Evolutionary conservation across 2,329 filamentous ascomycete genomes (phyloP), one percentile per base, ranked within the genome.

Genomic region (Cyphellophora attinorum): DNA sequence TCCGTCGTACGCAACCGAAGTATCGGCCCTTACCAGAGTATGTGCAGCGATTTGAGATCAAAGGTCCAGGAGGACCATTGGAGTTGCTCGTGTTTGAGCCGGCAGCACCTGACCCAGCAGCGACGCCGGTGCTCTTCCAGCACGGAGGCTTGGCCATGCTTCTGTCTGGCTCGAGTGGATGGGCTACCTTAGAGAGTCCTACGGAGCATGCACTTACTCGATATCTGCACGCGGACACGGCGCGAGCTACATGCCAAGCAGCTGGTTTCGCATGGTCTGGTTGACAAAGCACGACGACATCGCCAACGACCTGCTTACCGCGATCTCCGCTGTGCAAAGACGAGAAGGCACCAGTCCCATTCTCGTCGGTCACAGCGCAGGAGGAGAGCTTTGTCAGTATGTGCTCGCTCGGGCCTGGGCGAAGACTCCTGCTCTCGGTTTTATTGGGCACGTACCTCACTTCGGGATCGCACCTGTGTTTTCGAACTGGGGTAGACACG

Each of bases 141-240:
- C 70, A 74, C 42, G 70, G 70, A 25, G 68, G 68, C 31, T 71
- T 72, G 70, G 69, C 27, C 59, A 58, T 35, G 72, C 70, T 5
- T 64, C 61, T 49, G 60, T 72, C 13, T 74, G 68, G 67, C 55
- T 64, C 6, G 58, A 64, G 28, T 75, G 69, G 45, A 65, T 75
- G 59, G 54, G 53, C 15, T 68, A 58, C 45, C 63, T 74, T 35
- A 55, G 65, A 3, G 41, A 52, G 4, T 51, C 51, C 15, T 59
- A 68, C 19, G 27, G 27, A 25, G 36, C 35, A 39, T 57, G 64
- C 1, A 67, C 65, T 49, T 75, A 73, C 44, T 68, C 71, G 8
- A 44, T 73, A 19, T 72, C 65, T 5, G 57, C 67, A 23, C 63
- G 71, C 5, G 69, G 69, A 2, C 70, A 73, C 43, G 70, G 70